phyloP scores from a whole-genome alignment of 805 yeast genomes.

The Vanderwaltozyma tropicalis region DNA sequence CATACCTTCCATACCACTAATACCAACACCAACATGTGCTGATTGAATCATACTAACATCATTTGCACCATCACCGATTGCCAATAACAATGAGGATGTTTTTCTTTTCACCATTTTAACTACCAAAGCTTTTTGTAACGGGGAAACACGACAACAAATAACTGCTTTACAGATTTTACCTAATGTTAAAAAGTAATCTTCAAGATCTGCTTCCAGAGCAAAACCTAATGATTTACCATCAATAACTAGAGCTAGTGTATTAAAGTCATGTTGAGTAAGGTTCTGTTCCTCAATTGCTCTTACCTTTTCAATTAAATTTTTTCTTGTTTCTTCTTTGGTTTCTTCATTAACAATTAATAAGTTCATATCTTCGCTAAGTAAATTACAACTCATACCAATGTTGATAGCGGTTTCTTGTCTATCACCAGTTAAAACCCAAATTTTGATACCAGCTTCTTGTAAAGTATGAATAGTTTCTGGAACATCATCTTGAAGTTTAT shows the following conservation, averaged over 20 bases:
- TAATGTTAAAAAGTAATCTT: conserved; percentile 64
- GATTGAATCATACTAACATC: conserved; percentile 99
- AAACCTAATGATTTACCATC: conserved; percentile 86
- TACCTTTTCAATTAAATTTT: conserved; percentile 64
- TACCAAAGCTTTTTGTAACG: conserved; percentile 91
- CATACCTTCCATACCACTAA: conserved; percentile 98
- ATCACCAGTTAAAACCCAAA: conserved; percentile 98
- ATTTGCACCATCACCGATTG: conserved; percentile 98
- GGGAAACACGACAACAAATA: conserved; percentile 95
- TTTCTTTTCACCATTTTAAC: conserved; percentile 87
- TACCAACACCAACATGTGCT: conserved; percentile 98
- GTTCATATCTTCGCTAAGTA: conserved; percentile 93
- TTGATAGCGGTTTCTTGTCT: conserved; percentile 97
- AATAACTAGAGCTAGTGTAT: conserved; percentile 78
- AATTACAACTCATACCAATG: conserved; percentile 95
- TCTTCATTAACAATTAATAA: conserved; percentile 82
- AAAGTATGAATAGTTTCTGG: conserved; percentile 94
- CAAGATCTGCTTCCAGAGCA: conserved; percentile 76
- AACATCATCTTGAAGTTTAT: conserved; percentile 94
- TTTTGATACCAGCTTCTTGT: conserved; percentile 92
- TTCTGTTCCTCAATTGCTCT: conserved; percentile 61
- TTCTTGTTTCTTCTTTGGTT: conserved; percentile 60
- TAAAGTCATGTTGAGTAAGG: conserved; percentile 54
- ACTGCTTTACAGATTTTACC: conserved; percentile 91
- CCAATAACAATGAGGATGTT: conserved; percentile 61